These are phyloP conservation scores for Arctium lappa DNA, from an alignment of 129 eudicot species.

Conservation along the genomic window DNA sequence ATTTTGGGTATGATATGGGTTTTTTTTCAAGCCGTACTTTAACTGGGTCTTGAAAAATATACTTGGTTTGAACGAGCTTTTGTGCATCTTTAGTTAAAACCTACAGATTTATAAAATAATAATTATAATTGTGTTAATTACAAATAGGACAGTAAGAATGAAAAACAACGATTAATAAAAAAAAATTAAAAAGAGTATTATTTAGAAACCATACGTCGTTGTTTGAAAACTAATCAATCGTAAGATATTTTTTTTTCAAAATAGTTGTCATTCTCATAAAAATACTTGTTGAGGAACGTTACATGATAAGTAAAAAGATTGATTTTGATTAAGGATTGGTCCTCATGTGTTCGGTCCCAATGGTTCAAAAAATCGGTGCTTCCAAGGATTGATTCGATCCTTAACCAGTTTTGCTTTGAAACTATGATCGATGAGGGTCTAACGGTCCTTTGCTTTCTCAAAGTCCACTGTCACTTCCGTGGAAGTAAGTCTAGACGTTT, in stretches of 20 bases:
- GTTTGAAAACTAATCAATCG: background rate
- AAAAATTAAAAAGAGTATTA: too few relatives aligned
- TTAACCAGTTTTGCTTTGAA: background rate
- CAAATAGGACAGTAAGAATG: background rate
- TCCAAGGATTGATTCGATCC: background rate
- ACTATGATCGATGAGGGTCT: background rate
- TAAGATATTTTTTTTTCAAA: background rate
- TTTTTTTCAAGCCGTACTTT: too few relatives aligned
- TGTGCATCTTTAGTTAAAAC: background rate
- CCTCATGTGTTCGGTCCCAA: too few relatives aligned
- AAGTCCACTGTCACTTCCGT: too few relatives aligned
- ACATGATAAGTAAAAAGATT: too few relatives aligned
- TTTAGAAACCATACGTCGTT: background rate
- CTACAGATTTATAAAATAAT: too few relatives aligned
- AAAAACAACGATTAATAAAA: too few relatives aligned
- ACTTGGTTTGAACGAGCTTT: background rate
- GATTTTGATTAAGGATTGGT: too few relatives aligned
- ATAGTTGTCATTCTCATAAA: background rate
- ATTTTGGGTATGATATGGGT: background rate
- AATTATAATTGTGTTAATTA: background rate
- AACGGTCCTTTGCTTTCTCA: too few relatives aligned
- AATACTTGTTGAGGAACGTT: background rate
- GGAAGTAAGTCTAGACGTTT: too few relatives aligned
- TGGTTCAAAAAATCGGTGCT: background rate
- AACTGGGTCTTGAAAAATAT: background rate